Evolutionary conservation across 2,329 filamentous ascomycete species (phyloP), one percentile per base, ranked within the genome.

Genomic region (Fusarium multiceps): DNA sequence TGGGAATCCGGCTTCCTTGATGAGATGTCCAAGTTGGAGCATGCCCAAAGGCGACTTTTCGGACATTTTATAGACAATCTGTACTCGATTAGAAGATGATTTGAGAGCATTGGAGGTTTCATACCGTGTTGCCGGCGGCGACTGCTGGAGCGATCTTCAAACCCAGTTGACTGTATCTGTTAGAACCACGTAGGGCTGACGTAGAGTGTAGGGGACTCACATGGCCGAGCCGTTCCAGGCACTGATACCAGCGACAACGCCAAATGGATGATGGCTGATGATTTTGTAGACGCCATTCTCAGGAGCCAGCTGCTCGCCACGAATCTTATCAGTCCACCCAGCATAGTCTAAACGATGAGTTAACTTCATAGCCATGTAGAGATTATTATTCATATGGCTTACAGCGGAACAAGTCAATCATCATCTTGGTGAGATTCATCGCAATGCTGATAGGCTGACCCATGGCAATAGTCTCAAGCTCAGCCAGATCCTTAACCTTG

Each of bases 281-380:
- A 57, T 57, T 25, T 57, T 57, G 20, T 50, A 50, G 16, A 57
- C 30, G 4, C 54, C 54, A 16, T 37, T 25, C 13, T 56, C 54
- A 3, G 43, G 32, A 28, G 54, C 32, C 3, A 56, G 9, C 16
- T 49, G 45, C 8, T 56, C 54, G 8, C 54, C 54, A 14, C 23
- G 30, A 13, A 56, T 40, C 7, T 56, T 56, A 8, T 56, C 54
- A 4, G 54, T 50, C 54, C 54, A 56, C 3, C 54, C 54, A 12
- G 54, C 54, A n/a, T 51, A 51, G 18, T 51, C 48, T 50, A 11
- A 10, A 37, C 6, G 6, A 0, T 37, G 3, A 37, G 6, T 37
- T 12, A 37, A n/a, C 3, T 12, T 37, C 34, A 37, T n/a, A 16
- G 30, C 2, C 28, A 28, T 32, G 2, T 14, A 16, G 4, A 34